A percentile compares a stretch with the other conserved stretches of the same genome.
Evolutionary conservation across 441 rosid species (phyloP).

Genomic region (Gossypium davidsonii): DNA sequence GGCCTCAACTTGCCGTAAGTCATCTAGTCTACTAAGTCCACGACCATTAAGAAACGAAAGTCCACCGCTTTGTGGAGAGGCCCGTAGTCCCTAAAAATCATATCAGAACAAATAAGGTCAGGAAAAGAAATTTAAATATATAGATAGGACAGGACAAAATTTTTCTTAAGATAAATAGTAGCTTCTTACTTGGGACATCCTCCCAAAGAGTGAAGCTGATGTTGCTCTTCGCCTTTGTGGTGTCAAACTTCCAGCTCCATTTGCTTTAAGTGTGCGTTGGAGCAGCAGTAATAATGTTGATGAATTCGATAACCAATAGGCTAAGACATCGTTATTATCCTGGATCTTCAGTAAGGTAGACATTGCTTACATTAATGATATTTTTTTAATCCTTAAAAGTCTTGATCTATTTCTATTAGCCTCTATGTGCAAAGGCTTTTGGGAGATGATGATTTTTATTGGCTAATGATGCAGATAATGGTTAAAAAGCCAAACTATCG

Average conservation of each 20-base stretch:
- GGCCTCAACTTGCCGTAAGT: conserved; percentile 66
- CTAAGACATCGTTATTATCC: conserved; percentile 49
- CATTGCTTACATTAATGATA: background rate
- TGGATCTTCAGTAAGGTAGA: conserved; percentile 39
- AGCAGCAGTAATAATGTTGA: conserved; percentile 52
- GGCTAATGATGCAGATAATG: background rate
- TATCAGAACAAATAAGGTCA: conserved; percentile 11
- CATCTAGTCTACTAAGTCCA: conserved; percentile 48
- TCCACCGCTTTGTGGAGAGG: conserved; percentile 58
- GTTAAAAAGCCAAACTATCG: background rate
- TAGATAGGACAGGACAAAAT: background rate
- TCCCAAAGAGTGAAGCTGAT: conserved; percentile 62
- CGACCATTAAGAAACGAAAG: conserved; percentile 58
- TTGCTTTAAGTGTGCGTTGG: conserved; percentile 59
- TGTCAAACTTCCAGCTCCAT: conserved; percentile 39
- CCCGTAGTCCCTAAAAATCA: conserved; percentile 41
- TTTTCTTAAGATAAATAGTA: background rate
- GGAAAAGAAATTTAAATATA: background rate
- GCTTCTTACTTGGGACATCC: conserved; percentile 51
- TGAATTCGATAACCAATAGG: conserved; percentile 68
- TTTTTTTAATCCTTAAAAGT: background rate
- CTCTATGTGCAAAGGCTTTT: background rate
- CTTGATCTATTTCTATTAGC: background rate
- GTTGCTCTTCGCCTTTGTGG: conserved; percentile 47
- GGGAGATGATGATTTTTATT: background rate